Conservation (phyloP, 176 grass and related monocot species). For the Themeda triandra region DNA sequence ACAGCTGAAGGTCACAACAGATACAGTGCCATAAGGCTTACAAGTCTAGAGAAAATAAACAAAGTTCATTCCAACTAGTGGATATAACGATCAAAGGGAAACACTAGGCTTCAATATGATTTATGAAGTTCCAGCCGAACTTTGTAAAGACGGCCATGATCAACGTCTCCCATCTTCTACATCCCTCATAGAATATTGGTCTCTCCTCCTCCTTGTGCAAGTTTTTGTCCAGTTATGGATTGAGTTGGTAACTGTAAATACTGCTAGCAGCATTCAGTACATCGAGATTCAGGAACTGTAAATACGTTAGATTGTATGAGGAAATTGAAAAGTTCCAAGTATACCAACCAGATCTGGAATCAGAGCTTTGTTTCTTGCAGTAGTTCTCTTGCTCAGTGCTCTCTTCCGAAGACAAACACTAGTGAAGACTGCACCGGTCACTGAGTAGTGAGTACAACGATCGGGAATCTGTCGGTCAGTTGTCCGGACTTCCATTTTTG, state of each 20-base stretch:
- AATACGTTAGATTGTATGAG: background rate
- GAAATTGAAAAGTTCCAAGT: background rate
- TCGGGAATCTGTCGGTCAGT: background rate
- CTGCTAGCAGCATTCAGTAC: background rate
- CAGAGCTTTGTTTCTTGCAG: background rate
- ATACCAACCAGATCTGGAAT: background rate
- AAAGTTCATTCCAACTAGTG: too few relatives aligned
- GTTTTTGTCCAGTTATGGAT: background rate
- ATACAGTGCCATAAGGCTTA: too few relatives aligned
- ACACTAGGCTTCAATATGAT: too few relatives aligned
- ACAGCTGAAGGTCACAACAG: too few relatives aligned
- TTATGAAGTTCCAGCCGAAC: too few relatives aligned
- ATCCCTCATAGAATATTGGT: too few relatives aligned
- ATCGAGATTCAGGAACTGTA: background rate
- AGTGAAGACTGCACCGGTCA: background rate
- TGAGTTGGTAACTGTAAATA: constrained; percentile 7
- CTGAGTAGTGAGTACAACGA: background rate
- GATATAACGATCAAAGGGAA: too few relatives aligned
- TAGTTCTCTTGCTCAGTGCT: background rate
- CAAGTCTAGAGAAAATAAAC: too few relatives aligned
- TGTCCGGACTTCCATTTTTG: background rate
- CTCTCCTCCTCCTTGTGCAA: too few relatives aligned
- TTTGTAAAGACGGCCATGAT: too few relatives aligned
- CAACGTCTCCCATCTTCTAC: too few relatives aligned
- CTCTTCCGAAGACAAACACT: background rate